Base-by-base conservation (phyloP, 179 eudicot species). In the Camellia oleifera region DNA sequence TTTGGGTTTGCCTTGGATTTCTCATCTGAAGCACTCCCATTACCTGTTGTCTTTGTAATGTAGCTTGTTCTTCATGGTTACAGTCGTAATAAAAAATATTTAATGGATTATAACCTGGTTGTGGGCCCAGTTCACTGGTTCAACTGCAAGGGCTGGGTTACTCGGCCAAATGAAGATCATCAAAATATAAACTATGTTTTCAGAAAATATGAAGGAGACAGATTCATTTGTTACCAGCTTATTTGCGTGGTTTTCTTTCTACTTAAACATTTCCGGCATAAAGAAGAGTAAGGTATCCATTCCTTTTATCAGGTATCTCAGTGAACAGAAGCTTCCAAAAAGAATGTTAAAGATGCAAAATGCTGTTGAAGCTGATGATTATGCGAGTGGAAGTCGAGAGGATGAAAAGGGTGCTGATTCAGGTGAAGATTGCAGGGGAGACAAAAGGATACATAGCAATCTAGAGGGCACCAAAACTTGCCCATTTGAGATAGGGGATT, bases 261-360 rank as follows among this genome's bases (percentile, higher is more conserved):
- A 76, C 78, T 76, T 76, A 54, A 45, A 42, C 58, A 20, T 3
- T 64, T 7, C 26, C n/a, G 7, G 58, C 50, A 20, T 76, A 18
- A 10, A 26, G 71, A 45, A 64, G 45, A 76, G n/a, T 64, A 18
- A 63, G 40, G 45, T 7, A 23, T 11, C 18, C 66, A 18, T 70
- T 64, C 65, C 75, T 54, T 82, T 71, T 56, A 68, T 82, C 88
- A 95, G 98, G 89, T 95, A 93, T 89, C 87, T 95, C 82, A 90
- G 81, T 50, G 96, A 91, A 78, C 94, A 89, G 84, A 93, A 87
- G 85, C 93, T 93, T 81, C 97, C 98, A 53, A 82, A 89, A 75
- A 78, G 87, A 80, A 95, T 95, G 98, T 75, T 87, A 80, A 86
- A 71, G 83, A 61, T 91, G 89, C 94, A 84, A 81, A 83, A 85